Conservation (phyloP, 148 eudicot genomes). For the Rhododendron mucronatum region DNA sequence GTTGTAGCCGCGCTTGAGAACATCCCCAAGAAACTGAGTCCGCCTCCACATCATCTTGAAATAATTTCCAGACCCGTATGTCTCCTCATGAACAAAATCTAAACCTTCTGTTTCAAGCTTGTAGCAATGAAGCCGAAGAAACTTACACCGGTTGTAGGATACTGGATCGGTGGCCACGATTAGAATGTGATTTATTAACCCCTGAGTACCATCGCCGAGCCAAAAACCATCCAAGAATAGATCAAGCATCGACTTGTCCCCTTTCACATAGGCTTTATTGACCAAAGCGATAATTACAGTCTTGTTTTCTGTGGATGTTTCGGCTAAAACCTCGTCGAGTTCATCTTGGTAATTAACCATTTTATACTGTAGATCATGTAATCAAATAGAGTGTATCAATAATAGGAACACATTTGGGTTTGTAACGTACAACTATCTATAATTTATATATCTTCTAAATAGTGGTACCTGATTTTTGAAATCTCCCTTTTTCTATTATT, state of each 20-base stretch:
- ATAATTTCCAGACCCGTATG: too few species aligned
- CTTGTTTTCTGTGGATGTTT: slow-evolving; percentile 48
- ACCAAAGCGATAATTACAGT: slow-evolving; percentile 7
- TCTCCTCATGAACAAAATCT: slow-evolving; percentile 11
- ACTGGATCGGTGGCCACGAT: slow-evolving; percentile 69
- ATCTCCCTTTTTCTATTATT: too few species aligned
- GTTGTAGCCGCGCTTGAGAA: too few species aligned
- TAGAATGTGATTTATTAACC: slow-evolving; percentile 40
- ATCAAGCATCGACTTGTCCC: slow-evolving; percentile 57
- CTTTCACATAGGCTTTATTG: slow-evolving; percentile 52
- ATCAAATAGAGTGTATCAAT: neutral
- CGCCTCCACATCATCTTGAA: too few species aligned
- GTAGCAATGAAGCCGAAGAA: slow-evolving; percentile 57
- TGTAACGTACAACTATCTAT: too few species aligned
- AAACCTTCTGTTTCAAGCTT: slow-evolving; percentile 45
- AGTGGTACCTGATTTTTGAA: too few species aligned
- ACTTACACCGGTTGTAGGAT: slow-evolving; percentile 53
- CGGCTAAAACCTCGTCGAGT: slow-evolving; percentile 35
- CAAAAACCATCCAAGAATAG: slow-evolving; percentile 73
- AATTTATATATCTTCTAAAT: too few species aligned
- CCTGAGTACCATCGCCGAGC: slow-evolving; percentile 58
- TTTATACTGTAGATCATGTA: neutral
- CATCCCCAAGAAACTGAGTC: too few species aligned
- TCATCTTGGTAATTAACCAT: slow-evolving; percentile 31
- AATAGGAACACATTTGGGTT: neutral